Evolutionary conservation across 805 yeast species (phyloP).

Genomic region (Hanseniaspora lachancei): DNA sequence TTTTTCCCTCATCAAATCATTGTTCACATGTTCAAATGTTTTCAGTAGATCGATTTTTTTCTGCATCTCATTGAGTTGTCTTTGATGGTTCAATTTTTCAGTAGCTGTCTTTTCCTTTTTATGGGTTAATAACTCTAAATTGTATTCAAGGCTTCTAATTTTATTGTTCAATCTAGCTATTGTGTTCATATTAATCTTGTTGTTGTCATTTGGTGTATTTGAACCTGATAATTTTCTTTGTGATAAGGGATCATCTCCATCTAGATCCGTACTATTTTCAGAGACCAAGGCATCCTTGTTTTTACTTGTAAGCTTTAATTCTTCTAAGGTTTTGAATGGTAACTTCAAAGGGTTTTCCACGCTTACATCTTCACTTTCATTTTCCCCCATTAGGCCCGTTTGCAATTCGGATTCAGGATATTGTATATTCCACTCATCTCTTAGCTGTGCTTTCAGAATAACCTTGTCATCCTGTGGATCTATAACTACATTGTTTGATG

Average conservation of each 20-base stretch:
- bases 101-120: constrained; percentile 40
- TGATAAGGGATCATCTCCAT: constrained; percentile 8
- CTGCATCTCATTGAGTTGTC: constrained; percentile 49
- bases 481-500: constrained; percentile 20
- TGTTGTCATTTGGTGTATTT: neutral
- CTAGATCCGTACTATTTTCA: constrained; percentile 5
- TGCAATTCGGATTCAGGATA: neutral
- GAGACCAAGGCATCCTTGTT: neutral
- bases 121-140: constrained; percentile 50
- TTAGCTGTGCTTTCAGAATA: constrained; percentile 18
- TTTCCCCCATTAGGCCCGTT: neutral
- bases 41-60: constrained; percentile 39
- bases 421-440: constrained; percentile 19
- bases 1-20: constrained; percentile 24
- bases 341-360: neutral
- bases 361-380: constrained; percentile 1
- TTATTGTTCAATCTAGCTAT: constrained; percentile 64
- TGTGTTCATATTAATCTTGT: constrained; percentile 34
- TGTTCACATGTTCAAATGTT: constrained; percentile 26
- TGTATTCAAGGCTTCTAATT: constrained; percentile 69
- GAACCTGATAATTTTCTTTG: constrained; percentile 2
- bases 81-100: constrained; percentile 56
- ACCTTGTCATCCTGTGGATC: constrained; percentile 19
- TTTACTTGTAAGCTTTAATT: constrained; percentile 5
- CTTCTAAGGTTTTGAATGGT: neutral